Percentiles rank a stretch among this genome's conserved stretches.
Conservation (phyloP, 306 rosid genomes). For the Citrullus amarus region DNA sequence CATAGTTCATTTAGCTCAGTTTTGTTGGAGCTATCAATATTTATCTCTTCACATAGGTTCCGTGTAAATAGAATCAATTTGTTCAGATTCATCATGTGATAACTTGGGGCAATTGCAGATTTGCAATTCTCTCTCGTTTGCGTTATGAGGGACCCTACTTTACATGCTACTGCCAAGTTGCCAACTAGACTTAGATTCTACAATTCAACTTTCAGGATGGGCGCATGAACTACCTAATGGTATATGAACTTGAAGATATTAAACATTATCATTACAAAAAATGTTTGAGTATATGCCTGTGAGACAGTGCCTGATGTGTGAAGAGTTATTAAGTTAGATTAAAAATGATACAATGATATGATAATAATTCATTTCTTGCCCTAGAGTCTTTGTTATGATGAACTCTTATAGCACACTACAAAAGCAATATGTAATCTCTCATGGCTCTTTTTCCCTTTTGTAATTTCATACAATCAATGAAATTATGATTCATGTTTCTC, state of each 20-base stretch:
- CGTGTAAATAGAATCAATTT: not conserved
- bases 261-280: not conserved
- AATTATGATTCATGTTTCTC: too few species aligned
- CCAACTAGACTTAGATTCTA: not conserved
- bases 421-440: too few species aligned
- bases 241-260: not conserved
- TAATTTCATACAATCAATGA: too few species aligned
- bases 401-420: not conserved
- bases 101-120: not conserved
- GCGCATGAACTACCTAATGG: not conserved
- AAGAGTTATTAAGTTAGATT: not conserved
- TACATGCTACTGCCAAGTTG: not conserved
- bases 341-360: not conserved
- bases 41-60: not conserved
- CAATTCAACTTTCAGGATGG: not conserved
- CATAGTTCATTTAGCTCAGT: not conserved
- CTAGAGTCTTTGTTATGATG: not conserved
- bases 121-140: not conserved
- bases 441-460: too few species aligned
- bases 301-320: not conserved
- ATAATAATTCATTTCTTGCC: not conserved
- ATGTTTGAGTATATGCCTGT: not conserved
- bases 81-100: not conserved
- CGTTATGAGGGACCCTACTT: not conserved
- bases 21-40: not conserved